Evolutionary conservation across 305 asterid genomes (phyloP).

Genomic region (Fraxinus angustifolia): DNA sequence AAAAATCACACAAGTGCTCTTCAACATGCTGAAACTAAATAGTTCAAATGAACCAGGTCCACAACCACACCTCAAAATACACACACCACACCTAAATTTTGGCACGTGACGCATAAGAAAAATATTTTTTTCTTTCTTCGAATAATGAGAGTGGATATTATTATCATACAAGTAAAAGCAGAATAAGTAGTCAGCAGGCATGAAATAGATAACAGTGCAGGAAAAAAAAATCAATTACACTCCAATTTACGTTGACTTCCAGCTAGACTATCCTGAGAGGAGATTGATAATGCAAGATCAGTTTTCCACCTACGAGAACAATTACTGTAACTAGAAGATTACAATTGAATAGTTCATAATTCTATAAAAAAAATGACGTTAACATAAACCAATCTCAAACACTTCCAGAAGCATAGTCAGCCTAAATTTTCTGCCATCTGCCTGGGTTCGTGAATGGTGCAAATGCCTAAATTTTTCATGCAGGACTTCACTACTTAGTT

Average conservation of each 20-base stretch:
- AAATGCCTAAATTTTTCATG: not conserved
- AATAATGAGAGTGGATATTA: not conserved
- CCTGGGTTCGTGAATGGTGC: not conserved
- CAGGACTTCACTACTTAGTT: not conserved
- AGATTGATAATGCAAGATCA: not conserved
- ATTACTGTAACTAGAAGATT: not conserved
- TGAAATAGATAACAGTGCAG: not conserved
- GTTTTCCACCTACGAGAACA: not conserved
- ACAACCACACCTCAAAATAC: not conserved
- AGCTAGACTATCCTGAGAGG: not conserved
- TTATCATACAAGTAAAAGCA: not conserved
- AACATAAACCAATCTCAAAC: not conserved
- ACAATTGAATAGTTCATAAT: not conserved
- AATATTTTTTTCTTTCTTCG: not conserved
- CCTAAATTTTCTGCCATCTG: not conserved
- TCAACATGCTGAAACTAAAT: not conserved
- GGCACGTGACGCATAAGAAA: not conserved
- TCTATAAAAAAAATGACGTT: not conserved
- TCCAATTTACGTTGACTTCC: not conserved
- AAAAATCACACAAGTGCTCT: not conserved
- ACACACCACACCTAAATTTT: not conserved
- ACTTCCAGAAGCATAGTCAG: not conserved
- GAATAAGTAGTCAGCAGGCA: not conserved
- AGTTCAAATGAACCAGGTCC: not conserved
- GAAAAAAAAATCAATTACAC: not conserved